Conservation (phyloP, 495 filamentous ascomycete species). For the Tuber calosporum region DNA sequence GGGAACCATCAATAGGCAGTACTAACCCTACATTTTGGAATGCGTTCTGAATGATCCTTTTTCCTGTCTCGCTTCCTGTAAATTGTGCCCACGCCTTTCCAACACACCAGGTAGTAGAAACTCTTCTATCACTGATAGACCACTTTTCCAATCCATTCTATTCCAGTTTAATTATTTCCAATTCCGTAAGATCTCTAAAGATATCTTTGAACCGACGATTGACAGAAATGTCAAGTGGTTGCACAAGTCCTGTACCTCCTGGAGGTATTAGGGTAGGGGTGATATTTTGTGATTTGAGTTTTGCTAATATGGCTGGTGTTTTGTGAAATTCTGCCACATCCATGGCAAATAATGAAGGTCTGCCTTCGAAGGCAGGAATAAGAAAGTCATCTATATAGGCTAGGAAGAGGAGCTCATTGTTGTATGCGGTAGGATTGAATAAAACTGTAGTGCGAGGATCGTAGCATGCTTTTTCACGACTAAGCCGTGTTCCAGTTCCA, state of each 20-base stretch:
- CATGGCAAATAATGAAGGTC: neutral
- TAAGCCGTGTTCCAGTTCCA: neutral
- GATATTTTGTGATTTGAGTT: neutral
- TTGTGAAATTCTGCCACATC: neutral
- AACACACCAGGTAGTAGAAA: neutral
- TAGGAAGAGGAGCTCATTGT: neutral
- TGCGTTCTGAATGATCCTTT: neutral
- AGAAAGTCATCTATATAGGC: neutral
- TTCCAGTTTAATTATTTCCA: neutral
- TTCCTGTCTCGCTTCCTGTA: neutral
- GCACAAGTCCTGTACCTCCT: neutral
- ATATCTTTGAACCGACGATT: neutral
- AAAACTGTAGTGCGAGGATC: neutral
- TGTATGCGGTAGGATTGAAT: conserved; percentile 8
- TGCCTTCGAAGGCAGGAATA: neutral
- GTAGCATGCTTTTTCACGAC: neutral
- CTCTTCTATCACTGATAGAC: neutral
- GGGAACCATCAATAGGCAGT: neutral
- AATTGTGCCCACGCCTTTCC: too few species aligned
- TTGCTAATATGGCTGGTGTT: neutral
- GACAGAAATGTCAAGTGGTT: neutral
- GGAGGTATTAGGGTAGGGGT: neutral
- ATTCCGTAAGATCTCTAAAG: neutral
- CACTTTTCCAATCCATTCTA: neutral
- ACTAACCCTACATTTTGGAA: neutral